Percentiles rank a stretch among this genome's conserved stretches.
Evolutionary conservation across 2,329 filamentous ascomycete species (phyloP).

Genomic region (Xenoacremonium recifei): DNA sequence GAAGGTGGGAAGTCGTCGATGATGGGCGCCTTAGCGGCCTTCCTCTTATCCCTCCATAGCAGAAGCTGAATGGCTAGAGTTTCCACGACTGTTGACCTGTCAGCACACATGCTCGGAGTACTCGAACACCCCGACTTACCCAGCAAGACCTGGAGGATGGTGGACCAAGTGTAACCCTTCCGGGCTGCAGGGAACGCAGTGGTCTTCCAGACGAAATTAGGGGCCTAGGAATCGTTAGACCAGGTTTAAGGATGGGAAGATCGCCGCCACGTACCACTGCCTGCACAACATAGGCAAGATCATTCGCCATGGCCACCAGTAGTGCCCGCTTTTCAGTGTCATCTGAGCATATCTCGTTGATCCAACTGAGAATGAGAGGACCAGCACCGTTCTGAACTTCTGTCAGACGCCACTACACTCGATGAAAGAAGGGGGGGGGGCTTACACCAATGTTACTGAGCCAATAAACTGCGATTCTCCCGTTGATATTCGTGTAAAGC

Average conservation of each 20-base stretch:
- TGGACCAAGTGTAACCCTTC: conserved; percentile 13
- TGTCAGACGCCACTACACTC: neutral
- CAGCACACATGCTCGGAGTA: no score
- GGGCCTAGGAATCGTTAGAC: no score
- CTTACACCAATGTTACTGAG: conserved; percentile 20
- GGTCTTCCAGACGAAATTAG: conserved; percentile 18
- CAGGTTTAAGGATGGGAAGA: no score
- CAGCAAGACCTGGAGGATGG: conserved; percentile 9
- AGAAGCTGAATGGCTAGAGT: conserved; percentile 3
- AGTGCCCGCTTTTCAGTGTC: conserved; percentile 21
- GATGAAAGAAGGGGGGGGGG: neutral
- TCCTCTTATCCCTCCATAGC: conserved; percentile 1
- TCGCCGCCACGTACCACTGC: conserved; percentile 15
- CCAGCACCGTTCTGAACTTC: conserved; percentile 13
- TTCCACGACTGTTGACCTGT: conserved; percentile 3
- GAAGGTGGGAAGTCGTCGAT: no score
- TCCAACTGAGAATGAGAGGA: conserved; percentile 21
- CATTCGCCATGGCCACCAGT: conserved; percentile 12
- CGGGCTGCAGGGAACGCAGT: conserved; percentile 14
- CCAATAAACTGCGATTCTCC: conserved; percentile 18
- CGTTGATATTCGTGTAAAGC: conserved; percentile 10
- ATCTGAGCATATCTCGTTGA: conserved; percentile 18
- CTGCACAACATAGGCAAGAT: conserved; percentile 16
- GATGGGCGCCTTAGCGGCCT: conserved; percentile 2
- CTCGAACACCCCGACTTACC: conserved; percentile 3